phyloP scores from a whole-genome alignment of 768 basidiomycete species.

The Boletus edulis region DNA sequence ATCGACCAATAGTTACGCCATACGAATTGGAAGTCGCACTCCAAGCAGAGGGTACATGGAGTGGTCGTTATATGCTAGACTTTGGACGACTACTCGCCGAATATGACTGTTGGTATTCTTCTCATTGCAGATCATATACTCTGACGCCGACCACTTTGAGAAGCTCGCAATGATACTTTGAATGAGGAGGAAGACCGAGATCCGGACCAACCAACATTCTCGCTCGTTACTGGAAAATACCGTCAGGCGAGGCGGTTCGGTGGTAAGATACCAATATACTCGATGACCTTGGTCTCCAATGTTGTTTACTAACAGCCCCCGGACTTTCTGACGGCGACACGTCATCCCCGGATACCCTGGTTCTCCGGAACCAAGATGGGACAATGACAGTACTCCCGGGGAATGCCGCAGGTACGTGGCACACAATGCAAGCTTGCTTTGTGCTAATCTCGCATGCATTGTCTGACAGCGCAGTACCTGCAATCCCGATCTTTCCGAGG shows the following conservation, averaged over 20 bases:
- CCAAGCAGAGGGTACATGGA: slow-evolving; percentile 67
- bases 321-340: slow-evolving; percentile 15
- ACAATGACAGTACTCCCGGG: slow-evolving; percentile 53
- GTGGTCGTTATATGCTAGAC: slow-evolving; percentile 75
- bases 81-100: slow-evolving; percentile 58
- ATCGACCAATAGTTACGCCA: slow-evolving; percentile 89
- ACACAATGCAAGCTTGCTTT: slow-evolving; percentile 14
- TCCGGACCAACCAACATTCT: slow-evolving; percentile 76
- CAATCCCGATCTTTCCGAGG: slow-evolving; percentile 76
- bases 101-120: slow-evolving; percentile 16
- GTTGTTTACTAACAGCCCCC: slow-evolving; percentile 2
- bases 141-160: background rate
- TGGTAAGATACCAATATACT: slow-evolving; percentile 18
- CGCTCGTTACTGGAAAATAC: slow-evolving; percentile 83
- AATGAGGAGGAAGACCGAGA: slow-evolving; percentile 46
- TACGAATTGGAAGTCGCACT: slow-evolving; percentile 87
- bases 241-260: slow-evolving; percentile 73
- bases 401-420: slow-evolving; percentile 64
- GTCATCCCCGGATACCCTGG: slow-evolving; percentile 41
- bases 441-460: slow-evolving; percentile 7
- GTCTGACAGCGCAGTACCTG: slow-evolving; percentile 60
- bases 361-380: slow-evolving; percentile 63
- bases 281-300: background rate
- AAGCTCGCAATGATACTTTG: slow-evolving; percentile 2
- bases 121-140: background rate